phyloP scores from a whole-genome alignment of 257 asterid species.

The Penstemon barbatus region DNA sequence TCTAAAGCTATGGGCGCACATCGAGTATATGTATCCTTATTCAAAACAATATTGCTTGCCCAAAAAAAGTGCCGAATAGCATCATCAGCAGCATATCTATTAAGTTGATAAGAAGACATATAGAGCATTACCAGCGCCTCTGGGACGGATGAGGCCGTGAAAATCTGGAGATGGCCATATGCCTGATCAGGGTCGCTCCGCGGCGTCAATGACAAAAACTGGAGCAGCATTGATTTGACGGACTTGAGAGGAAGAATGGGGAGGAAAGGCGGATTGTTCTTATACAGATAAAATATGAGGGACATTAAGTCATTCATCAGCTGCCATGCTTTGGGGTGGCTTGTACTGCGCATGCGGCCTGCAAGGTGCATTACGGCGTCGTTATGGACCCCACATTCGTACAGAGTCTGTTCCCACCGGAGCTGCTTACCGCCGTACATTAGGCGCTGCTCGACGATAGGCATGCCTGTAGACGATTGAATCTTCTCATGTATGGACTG shows the following conservation, averaged over 20 bases:
- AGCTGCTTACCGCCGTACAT: slow-evolving; percentile 79
- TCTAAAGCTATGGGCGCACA: slow-evolving; percentile 60
- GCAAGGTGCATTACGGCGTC: slow-evolving; percentile 67
- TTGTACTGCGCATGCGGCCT: slow-evolving; percentile 81
- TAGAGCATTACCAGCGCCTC: slow-evolving; percentile 79
- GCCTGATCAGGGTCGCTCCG: slow-evolving; percentile 33
- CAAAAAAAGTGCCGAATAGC: slow-evolving; percentile 59
- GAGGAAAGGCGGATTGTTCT: slow-evolving; percentile 29
- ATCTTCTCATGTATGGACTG: slow-evolving; percentile 57
- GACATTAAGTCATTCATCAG: slow-evolving; percentile 58
- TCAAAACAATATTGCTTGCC: slow-evolving; percentile 40
- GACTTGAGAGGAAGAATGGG: slow-evolving; percentile 21
- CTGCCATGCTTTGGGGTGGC: slow-evolving; percentile 82
- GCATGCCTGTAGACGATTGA: slow-evolving; percentile 53
- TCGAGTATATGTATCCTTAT: slow-evolving; percentile 31
- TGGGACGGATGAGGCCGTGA: slow-evolving; percentile 58
- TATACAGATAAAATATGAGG: slow-evolving; percentile 39
- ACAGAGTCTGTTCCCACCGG: slow-evolving; percentile 66
- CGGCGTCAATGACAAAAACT: slow-evolving; percentile 45
- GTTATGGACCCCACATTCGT: slow-evolving; percentile 50
- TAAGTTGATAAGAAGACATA: slow-evolving; percentile 45
- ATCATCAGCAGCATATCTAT: slow-evolving; percentile 52
- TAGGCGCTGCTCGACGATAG: slow-evolving; percentile 62
- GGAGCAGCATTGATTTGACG: slow-evolving; percentile 41
- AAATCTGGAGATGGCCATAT: slow-evolving; percentile 54